A percentile compares a stretch with the other conserved stretches of the same genome.
These are phyloP conservation scores for Bimuria novae-zelandiae DNA, from an alignment of 2,329 filamentous ascomycete species.

Conservation along the genomic window DNA sequence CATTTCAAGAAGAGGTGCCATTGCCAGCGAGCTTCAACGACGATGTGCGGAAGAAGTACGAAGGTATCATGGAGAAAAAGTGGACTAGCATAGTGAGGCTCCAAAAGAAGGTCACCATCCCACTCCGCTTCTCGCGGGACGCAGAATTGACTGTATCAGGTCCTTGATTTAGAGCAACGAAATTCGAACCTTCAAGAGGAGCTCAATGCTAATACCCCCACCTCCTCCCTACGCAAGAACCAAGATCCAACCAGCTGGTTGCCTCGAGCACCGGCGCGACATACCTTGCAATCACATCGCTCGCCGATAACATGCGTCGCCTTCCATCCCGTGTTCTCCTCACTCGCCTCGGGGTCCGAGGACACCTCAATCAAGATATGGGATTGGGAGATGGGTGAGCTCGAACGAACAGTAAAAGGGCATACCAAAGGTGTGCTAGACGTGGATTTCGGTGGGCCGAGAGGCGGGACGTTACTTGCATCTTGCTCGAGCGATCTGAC, in stretches of 20 bases:
- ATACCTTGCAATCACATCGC: conserved; percentile 83
- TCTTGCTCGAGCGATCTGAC: conserved; percentile 88
- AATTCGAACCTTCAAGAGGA: conserved; percentile 76
- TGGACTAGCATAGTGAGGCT: conserved; percentile 95
- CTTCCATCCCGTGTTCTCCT: conserved; percentile 91
- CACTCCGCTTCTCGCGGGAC: conserved; percentile 12
- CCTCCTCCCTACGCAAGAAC: conserved; percentile 76
- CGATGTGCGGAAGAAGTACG: conserved; percentile 88
- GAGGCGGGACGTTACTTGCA: conserved; percentile 76
- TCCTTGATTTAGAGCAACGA: conserved; percentile 88
- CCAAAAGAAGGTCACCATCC: conserved; percentile 79
- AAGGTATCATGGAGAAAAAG: conserved; percentile 93
- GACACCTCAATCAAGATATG: conserved; percentile 95
- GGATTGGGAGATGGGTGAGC: conserved; percentile 93
- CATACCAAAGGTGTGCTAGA: conserved; percentile 89
- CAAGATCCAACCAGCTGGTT: conserved; percentile 87
- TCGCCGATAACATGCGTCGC: conserved; percentile 83
- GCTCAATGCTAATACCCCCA: conserved; percentile 80
- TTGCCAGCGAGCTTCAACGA: conserved; percentile 77
- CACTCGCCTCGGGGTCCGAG: conserved; percentile 86
- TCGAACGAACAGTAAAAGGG: conserved; percentile 88
- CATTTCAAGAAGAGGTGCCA: conserved; percentile 76
- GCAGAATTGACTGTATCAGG: conserved; percentile 57
- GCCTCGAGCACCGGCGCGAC: conserved; percentile 78
- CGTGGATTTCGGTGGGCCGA: conserved; percentile 86